A percentile compares a stretch with the other conserved stretches of the same genome.
Conservation (phyloP, 2,329 filamentous ascomycete genomes). For the Plectosphaerella cucumerina region DNA sequence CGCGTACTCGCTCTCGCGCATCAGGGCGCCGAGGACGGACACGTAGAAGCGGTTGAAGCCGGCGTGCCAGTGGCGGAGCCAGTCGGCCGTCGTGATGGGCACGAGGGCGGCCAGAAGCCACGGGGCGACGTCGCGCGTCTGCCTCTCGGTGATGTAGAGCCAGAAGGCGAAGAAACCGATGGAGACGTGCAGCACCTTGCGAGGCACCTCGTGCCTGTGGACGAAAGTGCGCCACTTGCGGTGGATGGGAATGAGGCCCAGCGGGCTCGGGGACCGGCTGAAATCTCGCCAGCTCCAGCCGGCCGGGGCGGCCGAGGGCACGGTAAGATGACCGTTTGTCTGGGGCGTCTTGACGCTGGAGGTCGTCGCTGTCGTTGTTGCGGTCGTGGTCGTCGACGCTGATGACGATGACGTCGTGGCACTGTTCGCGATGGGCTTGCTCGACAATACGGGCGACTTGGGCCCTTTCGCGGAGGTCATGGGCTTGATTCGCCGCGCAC, state of each 20-base stretch:
- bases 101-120: constrained; percentile 77
- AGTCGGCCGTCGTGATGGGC: constrained; percentile 78
- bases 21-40: constrained; percentile 76
- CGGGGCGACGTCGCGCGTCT: constrained; percentile 74
- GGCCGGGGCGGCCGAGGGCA: constrained; percentile 49
- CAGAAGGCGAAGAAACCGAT: constrained; percentile 92
- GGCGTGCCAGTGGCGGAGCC: constrained; percentile 77
- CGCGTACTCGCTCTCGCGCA: constrained; percentile 93
- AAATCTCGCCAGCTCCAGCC: constrained; percentile 82
- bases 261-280: constrained; percentile 85
- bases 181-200: constrained; percentile 89
- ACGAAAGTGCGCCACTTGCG: constrained; percentile 86
- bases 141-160: constrained; percentile 76
- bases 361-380: constrained; percentile 24
- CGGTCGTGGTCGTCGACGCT: not conserved
- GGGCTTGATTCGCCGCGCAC: constrained; percentile 44
- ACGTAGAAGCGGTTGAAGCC: constrained; percentile 87
- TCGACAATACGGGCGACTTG: constrained; percentile 17
- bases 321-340: constrained; percentile 67
- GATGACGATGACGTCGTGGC: constrained; percentile 11
- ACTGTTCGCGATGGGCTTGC: constrained; percentile 15
- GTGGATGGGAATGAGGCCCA: constrained; percentile 94
- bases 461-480: constrained; percentile 42
- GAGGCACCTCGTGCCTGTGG: constrained; percentile 94
- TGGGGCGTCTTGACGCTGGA: constrained; percentile 19